Evolutionary conservation across 2,329 filamentous ascomycete species (phyloP).

Genomic region (Graphilbum fragrans): DNA sequence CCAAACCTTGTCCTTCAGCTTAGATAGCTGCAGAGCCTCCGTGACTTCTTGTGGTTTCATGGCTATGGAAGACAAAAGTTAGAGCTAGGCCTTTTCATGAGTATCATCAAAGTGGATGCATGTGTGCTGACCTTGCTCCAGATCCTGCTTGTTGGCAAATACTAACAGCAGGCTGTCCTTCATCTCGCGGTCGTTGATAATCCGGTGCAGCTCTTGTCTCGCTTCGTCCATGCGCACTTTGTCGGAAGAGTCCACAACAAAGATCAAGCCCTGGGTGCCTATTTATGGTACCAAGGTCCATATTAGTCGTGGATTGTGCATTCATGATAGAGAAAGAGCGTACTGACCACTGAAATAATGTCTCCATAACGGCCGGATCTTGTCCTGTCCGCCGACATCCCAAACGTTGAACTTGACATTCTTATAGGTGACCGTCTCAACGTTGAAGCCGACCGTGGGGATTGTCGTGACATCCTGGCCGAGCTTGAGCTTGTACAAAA

Average conservation of each 20-base stretch:
- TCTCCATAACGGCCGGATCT: slow-evolving; percentile 93
- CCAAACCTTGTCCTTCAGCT: slow-evolving; percentile 75
- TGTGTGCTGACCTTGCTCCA: slow-evolving; percentile 53
- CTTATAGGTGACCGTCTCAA: slow-evolving; percentile 97
- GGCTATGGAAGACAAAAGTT: slow-evolving; percentile 30
- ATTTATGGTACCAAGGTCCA: slow-evolving; percentile 5
- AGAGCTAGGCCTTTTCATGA: no score
- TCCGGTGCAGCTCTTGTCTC: slow-evolving; percentile 84
- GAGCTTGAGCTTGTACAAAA: slow-evolving; percentile 97
- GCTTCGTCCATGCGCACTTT: slow-evolving; percentile 86
- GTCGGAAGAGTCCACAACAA: slow-evolving; percentile 95
- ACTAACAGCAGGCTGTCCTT: slow-evolving; percentile 88
- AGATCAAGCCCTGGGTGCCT: slow-evolving; percentile 96
- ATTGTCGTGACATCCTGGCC: slow-evolving; percentile 98
- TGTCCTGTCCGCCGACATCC: slow-evolving; percentile 98
- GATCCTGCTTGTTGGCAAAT: slow-evolving; percentile 98
- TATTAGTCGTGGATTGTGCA: no score
- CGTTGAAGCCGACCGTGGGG: slow-evolving; percentile 97
- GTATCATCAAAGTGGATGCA: neutral
- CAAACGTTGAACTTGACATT: slow-evolving; percentile 99
- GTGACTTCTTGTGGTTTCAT: slow-evolving; percentile 73
- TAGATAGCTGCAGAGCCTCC: slow-evolving; percentile 61
- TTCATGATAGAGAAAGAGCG: no score
- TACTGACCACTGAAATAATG: slow-evolving; percentile 83
- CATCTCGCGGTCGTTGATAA: slow-evolving; percentile 97